Evolutionary conservation across 441 rosid species (phyloP).

Genomic region (Aquilaria agallochum): DNA sequence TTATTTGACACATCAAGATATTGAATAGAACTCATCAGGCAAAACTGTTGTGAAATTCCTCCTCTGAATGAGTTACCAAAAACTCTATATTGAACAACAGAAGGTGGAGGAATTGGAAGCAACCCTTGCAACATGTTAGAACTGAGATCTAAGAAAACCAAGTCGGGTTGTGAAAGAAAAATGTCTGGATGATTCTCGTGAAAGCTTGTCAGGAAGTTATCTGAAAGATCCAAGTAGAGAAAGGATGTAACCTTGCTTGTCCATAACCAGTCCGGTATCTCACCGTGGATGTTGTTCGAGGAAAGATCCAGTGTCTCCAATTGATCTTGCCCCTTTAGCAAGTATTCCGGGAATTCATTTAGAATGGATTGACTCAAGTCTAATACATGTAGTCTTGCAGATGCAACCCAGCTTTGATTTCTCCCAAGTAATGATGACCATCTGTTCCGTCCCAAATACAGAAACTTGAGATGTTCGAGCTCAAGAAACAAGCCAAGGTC

Average conservation of each 20-base stretch:
- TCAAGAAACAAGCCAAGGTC: neutral
- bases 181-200: neutral
- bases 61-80: constrained; percentile 16
- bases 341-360: neutral
- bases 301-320: constrained; percentile 6
- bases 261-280: constrained; percentile 7
- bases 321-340: neutral
- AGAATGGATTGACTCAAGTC: neutral
- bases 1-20: constrained; percentile 17
- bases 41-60: constrained; percentile 14
- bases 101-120: constrained; percentile 2
- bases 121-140: constrained; percentile 1
- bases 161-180: neutral
- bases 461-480: neutral
- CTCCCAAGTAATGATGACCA: neutral
- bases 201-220: constrained; percentile 5
- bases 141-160: neutral
- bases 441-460: neutral
- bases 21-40: constrained; percentile 10
- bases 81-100: neutral
- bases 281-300: constrained; percentile 5
- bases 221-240: neutral
- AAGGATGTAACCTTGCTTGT: neutral
- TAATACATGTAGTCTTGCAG: neutral
- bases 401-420: neutral